phyloP scores from a whole-genome alignment of 495 filamentous ascomycete genomes.

The Melanomma pulvis-pyrius region DNA sequence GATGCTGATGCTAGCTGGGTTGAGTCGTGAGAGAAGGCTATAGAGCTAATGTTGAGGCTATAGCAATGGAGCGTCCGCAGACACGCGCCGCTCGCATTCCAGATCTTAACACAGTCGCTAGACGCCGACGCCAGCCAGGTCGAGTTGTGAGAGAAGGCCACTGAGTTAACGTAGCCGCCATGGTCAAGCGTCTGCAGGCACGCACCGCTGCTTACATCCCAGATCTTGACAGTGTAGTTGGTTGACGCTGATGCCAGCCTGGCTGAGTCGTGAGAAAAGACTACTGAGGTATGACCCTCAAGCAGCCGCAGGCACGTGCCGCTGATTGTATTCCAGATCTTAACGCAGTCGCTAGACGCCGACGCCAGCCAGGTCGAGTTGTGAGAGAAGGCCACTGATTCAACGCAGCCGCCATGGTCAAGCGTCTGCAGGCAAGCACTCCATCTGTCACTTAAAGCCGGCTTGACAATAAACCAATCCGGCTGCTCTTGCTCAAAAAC shows the following conservation, averaged over 20 bases:
- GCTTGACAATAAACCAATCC: background rate
- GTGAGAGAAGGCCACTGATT: no score
- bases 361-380: no score
- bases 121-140: slow-evolving; percentile 26
- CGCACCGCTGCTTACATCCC: slow-evolving; percentile 11
- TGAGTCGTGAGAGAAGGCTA: background rate
- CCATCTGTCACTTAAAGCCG: background rate
- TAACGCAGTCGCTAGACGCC: no score
- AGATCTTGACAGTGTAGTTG: background rate
- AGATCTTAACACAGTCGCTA: slow-evolving; percentile 28
- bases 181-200: slow-evolving; percentile 41
- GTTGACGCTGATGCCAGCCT: slow-evolving; percentile 11
- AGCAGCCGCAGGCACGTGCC: slow-evolving; percentile 6
- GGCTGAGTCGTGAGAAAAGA: slow-evolving; percentile 4
- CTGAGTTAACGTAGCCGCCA: slow-evolving; percentile 16
- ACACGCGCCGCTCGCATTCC: slow-evolving; percentile 20
- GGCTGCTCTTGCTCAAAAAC: background rate
- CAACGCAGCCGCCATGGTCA: no score
- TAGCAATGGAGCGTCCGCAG: slow-evolving; percentile 23
- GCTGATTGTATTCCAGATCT: background rate
- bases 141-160: slow-evolving; percentile 32
- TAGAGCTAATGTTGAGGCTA: background rate
- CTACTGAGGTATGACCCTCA: slow-evolving; percentile 8
- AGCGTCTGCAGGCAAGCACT: no score
- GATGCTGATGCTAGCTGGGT: background rate